Evolutionary conservation across 2,329 filamentous ascomycete species (phyloP).

Genomic region (Dryadomyces quercivorus): DNA sequence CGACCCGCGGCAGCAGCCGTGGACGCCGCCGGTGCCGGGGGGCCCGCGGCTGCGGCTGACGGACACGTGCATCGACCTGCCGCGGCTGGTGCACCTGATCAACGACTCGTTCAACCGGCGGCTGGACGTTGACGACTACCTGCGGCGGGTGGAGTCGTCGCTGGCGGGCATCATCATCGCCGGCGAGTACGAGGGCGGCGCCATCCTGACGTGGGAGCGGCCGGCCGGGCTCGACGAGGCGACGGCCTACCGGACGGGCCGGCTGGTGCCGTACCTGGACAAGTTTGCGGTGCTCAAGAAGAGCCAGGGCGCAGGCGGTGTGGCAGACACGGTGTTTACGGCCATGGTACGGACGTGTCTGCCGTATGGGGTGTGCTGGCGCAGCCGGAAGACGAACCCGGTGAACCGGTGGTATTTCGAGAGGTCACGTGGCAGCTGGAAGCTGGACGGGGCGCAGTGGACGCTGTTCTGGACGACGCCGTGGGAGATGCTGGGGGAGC

Average conservation of each 20-base stretch:
- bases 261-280: constrained; percentile 85
- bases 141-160: constrained; percentile 65
- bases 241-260: constrained; percentile 38
- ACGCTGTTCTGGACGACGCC: constrained; percentile 97
- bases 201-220: constrained; percentile 87
- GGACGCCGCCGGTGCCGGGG: constrained; percentile 53
- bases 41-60: constrained; percentile 55
- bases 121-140: constrained; percentile 72
- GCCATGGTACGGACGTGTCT: constrained; percentile 88
- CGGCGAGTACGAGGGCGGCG: constrained; percentile 91
- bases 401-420: constrained; percentile 99
- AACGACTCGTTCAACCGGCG: constrained; percentile 85
- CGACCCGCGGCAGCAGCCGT: constrained; percentile 50
- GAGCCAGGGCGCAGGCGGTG: constrained; percentile 79
- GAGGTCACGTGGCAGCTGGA: constrained; percentile 69
- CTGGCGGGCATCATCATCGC: constrained; percentile 90
- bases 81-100: constrained; percentile 73
- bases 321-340: constrained; percentile 93
- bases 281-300: constrained; percentile 91
- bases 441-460: constrained; percentile 75
- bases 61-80: constrained; percentile 71
- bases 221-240: constrained; percentile 44
- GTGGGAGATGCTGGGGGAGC: constrained; percentile 41
- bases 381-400: constrained; percentile 78
- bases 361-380: constrained; percentile 81